Conservation (phyloP, 2,329 filamentous ascomycete species). For the Cylindrodendrum hubeiense region DNA sequence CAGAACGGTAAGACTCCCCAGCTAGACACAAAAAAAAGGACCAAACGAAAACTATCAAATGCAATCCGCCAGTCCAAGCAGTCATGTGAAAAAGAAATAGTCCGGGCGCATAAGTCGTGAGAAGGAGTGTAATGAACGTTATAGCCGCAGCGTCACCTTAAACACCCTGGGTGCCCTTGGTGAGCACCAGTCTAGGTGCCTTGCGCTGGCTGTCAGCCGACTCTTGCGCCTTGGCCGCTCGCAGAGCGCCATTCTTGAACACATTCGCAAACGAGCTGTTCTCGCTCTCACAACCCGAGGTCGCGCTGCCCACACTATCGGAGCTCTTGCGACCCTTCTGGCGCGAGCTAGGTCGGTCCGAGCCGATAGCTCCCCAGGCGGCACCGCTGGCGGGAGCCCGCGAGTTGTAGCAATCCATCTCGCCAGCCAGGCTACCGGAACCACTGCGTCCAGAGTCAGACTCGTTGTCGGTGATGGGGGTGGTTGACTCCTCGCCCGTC, state of each 20-base stretch:
- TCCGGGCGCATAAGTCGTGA: slow-evolving; percentile 55
- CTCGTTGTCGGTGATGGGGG: slow-evolving; percentile 79
- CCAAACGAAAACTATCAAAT: slow-evolving; percentile 46
- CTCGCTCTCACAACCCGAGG: slow-evolving; percentile 59
- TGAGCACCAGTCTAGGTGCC: slow-evolving; percentile 88
- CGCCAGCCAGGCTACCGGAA: slow-evolving; percentile 85
- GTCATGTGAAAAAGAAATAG: slow-evolving; percentile 52
- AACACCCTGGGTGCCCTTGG: slow-evolving; percentile 61
- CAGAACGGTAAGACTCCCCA: slow-evolving; percentile 42
- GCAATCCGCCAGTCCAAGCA: slow-evolving; percentile 50
- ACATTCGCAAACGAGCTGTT: slow-evolving; percentile 74
- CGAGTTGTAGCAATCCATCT: slow-evolving; percentile 77
- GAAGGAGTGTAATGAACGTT: slow-evolving; percentile 37
- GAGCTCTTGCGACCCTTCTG: slow-evolving; percentile 74
- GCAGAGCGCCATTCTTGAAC: slow-evolving; percentile 70
- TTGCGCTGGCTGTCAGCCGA: slow-evolving; percentile 76
- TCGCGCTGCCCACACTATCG: slow-evolving; percentile 75
- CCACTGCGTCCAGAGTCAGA: slow-evolving; percentile 79
- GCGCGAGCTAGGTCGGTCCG: slow-evolving; percentile 80
- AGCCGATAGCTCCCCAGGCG: slow-evolving; percentile 84
- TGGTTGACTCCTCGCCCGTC: slow-evolving; percentile 74
- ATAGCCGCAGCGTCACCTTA: slow-evolving; percentile 40
- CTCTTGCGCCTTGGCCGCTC: slow-evolving; percentile 66
- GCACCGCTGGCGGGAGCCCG: slow-evolving; percentile 80
- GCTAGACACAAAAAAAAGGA: slow-evolving; percentile 39